These are phyloP conservation scores for Scheffersomyces cryptocercus DNA, from an alignment of 1,139 yeast genomes.

Conservation along the genomic window DNA sequence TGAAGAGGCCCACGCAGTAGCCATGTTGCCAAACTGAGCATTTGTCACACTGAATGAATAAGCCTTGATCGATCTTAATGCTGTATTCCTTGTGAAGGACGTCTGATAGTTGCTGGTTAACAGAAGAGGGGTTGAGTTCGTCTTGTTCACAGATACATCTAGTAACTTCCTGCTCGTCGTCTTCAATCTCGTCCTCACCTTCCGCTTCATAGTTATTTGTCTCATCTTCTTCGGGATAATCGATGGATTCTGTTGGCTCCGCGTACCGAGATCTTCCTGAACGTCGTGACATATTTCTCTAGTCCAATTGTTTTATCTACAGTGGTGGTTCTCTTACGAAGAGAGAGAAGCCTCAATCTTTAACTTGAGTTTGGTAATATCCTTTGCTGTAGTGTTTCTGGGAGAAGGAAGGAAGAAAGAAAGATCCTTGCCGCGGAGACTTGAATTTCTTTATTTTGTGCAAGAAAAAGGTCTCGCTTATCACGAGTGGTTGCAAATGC, in stretches of 20 bases:
- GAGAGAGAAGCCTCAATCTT: no score
- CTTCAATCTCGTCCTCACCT: constrained; percentile 27
- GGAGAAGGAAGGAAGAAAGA: neutral
- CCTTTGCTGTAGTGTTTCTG: neutral
- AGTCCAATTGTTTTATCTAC: neutral
- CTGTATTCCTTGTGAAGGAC: constrained; percentile 52
- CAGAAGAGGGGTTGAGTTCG: constrained; percentile 50
- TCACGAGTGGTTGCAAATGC: no score
- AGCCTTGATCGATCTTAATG: constrained; percentile 72
- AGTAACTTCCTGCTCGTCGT: constrained; percentile 72
- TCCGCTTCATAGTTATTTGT: constrained; percentile 22
- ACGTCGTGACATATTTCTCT: constrained; percentile 27
- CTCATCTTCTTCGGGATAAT: constrained; percentile 20
- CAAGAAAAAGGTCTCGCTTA: neutral
- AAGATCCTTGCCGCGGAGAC: neutral
- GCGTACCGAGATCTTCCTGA: constrained; percentile 27
- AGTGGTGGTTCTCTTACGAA: no score
- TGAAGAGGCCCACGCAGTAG: constrained; percentile 81
- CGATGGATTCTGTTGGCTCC: constrained; percentile 13
- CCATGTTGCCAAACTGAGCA: constrained; percentile 99
- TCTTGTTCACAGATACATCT: constrained; percentile 86
- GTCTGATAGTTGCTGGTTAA: constrained; percentile 41
- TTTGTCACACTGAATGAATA: constrained; percentile 85
- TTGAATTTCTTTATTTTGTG: neutral
- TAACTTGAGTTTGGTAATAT: no score